These are phyloP conservation scores for Axilococcus clingmanii DNA, from an alignment of 139 green algal genomes.

Conservation along the genomic window DNA sequence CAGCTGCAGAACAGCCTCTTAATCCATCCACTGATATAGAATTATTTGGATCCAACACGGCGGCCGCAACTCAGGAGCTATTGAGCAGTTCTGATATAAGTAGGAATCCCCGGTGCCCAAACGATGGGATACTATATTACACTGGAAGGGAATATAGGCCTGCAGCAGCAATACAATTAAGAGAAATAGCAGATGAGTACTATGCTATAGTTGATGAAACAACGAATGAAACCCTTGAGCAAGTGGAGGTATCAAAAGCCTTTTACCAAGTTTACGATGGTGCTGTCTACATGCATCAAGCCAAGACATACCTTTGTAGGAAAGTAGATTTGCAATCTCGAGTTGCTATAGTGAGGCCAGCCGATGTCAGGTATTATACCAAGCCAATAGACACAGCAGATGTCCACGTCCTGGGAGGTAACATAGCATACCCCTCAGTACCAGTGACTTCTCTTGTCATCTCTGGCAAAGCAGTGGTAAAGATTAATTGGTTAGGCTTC, in stretches of 20 bases:
- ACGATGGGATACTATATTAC: conserved; percentile 41
- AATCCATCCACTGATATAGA: conserved; percentile 14
- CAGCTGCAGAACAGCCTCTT: conserved; percentile 58
- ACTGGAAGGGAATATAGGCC: conserved; percentile 33
- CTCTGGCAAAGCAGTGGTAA: conserved; percentile 30
- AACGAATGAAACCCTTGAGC: conserved; percentile 54
- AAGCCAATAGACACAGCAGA: conserved; percentile 40
- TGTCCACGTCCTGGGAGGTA: conserved; percentile 57
- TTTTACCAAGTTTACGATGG: conserved; percentile 89
- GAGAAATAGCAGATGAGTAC: conserved; percentile 76
- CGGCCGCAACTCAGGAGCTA: background rate
- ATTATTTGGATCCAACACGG: conserved; percentile 14
- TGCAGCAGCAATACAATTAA: conserved; percentile 34
- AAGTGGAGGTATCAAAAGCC: conserved; percentile 74
- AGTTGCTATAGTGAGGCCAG: conserved; percentile 59
- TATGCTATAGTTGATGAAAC: conserved; percentile 69
- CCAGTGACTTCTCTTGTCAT: background rate
- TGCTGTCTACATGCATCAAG: conserved; percentile 84
- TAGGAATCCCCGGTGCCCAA: conserved; percentile 7
- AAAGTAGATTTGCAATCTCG: conserved; percentile 58
- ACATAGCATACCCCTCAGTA: background rate
- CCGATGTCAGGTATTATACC: conserved; percentile 90
- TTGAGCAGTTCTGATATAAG: conserved; percentile 18
- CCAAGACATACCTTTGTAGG: conserved; percentile 77
- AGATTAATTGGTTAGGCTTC: conserved; percentile 67